phyloP scores from a whole-genome alignment of 768 basidiomycete genomes.

The Russula earlei region DNA sequence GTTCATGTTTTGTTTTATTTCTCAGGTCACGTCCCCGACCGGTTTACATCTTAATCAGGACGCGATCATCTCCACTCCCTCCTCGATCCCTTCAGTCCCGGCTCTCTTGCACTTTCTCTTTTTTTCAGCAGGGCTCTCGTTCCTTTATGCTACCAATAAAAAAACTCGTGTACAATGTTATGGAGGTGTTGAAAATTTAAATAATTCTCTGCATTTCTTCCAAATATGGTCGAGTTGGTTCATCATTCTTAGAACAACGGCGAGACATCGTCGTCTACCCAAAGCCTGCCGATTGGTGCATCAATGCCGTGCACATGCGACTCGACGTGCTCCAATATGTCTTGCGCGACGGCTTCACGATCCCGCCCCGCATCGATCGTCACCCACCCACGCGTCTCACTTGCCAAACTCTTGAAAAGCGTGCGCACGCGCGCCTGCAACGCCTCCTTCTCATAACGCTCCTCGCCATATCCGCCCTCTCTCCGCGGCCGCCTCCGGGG shows the following conservation, averaged over 20 bases:
- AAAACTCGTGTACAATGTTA: slow-evolving; percentile 13
- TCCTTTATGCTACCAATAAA: slow-evolving; percentile 16
- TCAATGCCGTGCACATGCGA: slow-evolving; percentile 34
- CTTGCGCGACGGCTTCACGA: slow-evolving; percentile 40
- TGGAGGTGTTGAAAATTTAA: slow-evolving; percentile 5
- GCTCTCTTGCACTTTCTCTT: slow-evolving; percentile 3
- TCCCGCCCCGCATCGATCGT: slow-evolving; percentile 48
- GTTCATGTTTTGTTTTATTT: slow-evolving; percentile 1
- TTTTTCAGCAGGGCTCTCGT: slow-evolving; percentile 9
- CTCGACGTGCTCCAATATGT: slow-evolving; percentile 46
- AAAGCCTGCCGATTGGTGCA: slow-evolving; percentile 40
- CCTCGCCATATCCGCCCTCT: slow-evolving; percentile 80
- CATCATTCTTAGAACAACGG: background rate
- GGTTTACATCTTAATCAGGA: slow-evolving; percentile 8
- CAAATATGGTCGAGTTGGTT: background rate
- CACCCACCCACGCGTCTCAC: slow-evolving; percentile 36
- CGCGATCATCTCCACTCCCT: slow-evolving; percentile 3
- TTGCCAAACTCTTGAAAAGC: slow-evolving; percentile 47
- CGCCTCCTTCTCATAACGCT: slow-evolving; percentile 78
- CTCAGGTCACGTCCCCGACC: slow-evolving; percentile 3
- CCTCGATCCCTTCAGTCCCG: background rate
- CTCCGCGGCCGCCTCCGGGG: slow-evolving; percentile 52
- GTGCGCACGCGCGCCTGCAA: slow-evolving; percentile 58
- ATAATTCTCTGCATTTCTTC: background rate
- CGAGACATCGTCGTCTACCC: slow-evolving; percentile 28